phyloP scores from a whole-genome alignment of 306 rosid species.

The Quercus robur region DNA sequence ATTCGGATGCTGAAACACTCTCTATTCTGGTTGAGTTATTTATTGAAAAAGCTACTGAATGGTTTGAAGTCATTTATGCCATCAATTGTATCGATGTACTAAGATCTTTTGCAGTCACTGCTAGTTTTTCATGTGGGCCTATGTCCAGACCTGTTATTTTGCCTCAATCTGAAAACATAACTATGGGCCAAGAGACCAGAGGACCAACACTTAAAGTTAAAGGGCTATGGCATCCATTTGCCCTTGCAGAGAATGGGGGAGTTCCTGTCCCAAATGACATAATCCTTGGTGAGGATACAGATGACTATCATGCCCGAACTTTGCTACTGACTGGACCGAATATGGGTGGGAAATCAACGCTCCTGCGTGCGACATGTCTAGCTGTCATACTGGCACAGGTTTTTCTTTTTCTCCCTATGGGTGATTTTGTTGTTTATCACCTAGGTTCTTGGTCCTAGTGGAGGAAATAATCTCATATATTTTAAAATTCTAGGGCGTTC shows the following conservation, averaged over 20 bases:
- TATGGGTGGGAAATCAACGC: conserved; percentile 99
- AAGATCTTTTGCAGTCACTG: conserved; percentile 75
- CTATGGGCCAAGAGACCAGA: conserved; percentile 28
- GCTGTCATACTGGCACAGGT: conserved; percentile 98
- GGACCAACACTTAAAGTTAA: conserved; percentile 56
- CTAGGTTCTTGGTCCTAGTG: background rate
- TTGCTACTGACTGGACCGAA: conserved; percentile 92
- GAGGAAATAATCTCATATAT: background rate
- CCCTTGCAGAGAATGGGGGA: conserved; percentile 70
- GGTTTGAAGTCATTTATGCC: conserved; percentile 73
- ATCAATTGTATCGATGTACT: conserved; percentile 83
- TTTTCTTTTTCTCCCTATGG: conserved; percentile 14
- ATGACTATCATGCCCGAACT: conserved; percentile 55
- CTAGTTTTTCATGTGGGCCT: conserved; percentile 66
- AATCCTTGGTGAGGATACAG: conserved; percentile 66
- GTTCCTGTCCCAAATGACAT: conserved; percentile 83
- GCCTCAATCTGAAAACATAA: conserved; percentile 33
- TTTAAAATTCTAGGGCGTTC: background rate
- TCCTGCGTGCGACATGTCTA: conserved; percentile 86
- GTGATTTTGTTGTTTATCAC: background rate
- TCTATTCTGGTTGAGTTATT: conserved; percentile 67
- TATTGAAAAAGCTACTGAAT: conserved; percentile 65
- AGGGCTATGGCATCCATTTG: conserved; percentile 97
- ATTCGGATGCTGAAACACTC: conserved; percentile 77
- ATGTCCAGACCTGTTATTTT: conserved; percentile 82